Percentiles rank a stretch among this genome's conserved stretches.
These are phyloP conservation scores for Hypoxylon sp. DNA, from an alignment of 2,329 filamentous ascomycete species.

Conservation along the genomic window DNA sequence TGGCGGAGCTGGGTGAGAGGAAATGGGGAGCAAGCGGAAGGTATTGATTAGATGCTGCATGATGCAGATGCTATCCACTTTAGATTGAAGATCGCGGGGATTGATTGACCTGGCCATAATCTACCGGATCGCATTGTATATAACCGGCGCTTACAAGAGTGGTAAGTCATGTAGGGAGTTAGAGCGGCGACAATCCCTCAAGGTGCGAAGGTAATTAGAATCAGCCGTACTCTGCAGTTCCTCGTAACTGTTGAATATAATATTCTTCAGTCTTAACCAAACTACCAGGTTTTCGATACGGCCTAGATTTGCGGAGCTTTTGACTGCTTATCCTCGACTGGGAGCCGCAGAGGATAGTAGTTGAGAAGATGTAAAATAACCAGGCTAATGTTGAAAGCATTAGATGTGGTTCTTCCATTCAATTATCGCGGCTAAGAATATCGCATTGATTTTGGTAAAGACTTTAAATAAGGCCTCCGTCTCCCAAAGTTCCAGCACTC, in stretches of 20 bases:
- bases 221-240: slow-evolving; percentile 9
- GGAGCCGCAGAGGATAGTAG: neutral
- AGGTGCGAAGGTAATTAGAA: slow-evolving; percentile 11
- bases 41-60: slow-evolving; percentile 18
- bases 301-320: neutral
- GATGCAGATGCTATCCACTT: slow-evolving; percentile 12
- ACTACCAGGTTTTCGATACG: neutral
- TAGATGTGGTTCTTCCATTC: neutral
- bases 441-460: neutral
- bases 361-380: neutral
- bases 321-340: neutral
- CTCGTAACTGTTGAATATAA: slow-evolving; percentile 1
- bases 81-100: slow-evolving; percentile 14
- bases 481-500: neutral
- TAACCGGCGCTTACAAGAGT: slow-evolving; percentile 32
- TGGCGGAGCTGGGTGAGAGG: neutral
- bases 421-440: neutral
- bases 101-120: slow-evolving; percentile 19
- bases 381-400: neutral
- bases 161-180: slow-evolving; percentile 2
- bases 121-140: slow-evolving; percentile 34
- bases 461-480: neutral
- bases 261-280: slow-evolving; percentile 2
- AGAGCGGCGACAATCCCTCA: slow-evolving; percentile 21
- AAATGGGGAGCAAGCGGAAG: neutral